Evolutionary conservation across 768 basidiomycete species (phyloP).

Genomic region (Crucibulum laeve): DNA sequence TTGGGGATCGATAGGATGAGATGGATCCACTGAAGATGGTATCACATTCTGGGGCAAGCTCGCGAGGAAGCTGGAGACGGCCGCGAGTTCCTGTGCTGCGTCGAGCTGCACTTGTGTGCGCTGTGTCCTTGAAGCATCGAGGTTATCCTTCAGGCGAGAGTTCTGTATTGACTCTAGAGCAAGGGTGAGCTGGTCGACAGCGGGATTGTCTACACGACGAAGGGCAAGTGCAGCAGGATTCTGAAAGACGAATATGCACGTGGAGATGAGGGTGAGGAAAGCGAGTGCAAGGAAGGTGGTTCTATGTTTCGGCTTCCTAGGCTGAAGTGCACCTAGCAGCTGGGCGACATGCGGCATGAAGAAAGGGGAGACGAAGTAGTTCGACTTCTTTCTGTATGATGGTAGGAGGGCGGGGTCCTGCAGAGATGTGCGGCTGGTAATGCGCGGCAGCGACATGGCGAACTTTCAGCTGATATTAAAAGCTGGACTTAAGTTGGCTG

Average conservation of each 20-base stretch:
- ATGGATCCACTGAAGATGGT: conserved; percentile 60
- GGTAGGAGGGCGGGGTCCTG: conserved; percentile 21
- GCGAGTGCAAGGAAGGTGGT: conserved; percentile 52
- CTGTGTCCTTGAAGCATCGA: conserved; percentile 12
- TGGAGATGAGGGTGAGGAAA: conserved; percentile 43
- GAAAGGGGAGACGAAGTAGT: conserved; percentile 13
- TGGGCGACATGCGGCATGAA: conserved; percentile 16
- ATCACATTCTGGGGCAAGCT: conserved; percentile 74
- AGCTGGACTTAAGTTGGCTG: too few relatives aligned
- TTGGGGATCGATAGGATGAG: conserved; percentile 67
- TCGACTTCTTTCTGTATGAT: conserved; percentile 8
- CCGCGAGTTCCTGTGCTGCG: conserved; percentile 63
- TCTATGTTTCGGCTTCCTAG: conserved; percentile 46
- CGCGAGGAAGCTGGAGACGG: conserved; percentile 68
- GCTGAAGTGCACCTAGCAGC: conserved; percentile 25
- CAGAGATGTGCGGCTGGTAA: conserved; percentile 28
- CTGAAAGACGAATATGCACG: conserved; percentile 53
- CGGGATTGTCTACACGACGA: conserved; percentile 20
- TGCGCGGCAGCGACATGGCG: conserved; percentile 23
- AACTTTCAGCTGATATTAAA: too few relatives aligned
- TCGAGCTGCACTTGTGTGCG: conserved; percentile 43
- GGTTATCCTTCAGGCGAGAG: conserved; percentile 21
- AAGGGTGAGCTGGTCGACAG: conserved; percentile 28
- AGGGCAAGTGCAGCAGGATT: conserved; percentile 34
- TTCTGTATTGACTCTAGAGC: conserved; percentile 31